Conservation (phyloP, 495 filamentous ascomycete species). For the Neurospora sp. region DNA sequence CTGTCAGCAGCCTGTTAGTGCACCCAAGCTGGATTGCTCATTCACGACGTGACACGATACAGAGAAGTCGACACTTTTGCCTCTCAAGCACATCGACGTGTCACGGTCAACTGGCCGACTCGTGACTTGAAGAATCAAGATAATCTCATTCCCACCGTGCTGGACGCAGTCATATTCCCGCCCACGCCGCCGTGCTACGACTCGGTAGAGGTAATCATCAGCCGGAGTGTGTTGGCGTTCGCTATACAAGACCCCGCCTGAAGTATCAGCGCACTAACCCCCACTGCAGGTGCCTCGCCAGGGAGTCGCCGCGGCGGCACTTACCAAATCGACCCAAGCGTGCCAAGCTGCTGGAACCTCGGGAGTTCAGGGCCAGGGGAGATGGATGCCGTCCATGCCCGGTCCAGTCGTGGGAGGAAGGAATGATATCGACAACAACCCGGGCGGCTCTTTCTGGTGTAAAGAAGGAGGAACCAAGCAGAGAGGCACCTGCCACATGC, state of each 20-base stretch:
- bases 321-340: background rate
- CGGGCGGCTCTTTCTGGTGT: background rate
- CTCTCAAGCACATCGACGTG: background rate
- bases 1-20: background rate
- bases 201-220: background rate
- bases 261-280: background rate
- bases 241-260: background rate
- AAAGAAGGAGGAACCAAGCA: background rate
- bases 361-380: background rate
- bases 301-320: background rate
- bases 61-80: background rate
- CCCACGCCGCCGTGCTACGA: background rate
- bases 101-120: background rate
- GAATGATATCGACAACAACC: background rate
- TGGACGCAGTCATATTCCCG: background rate
- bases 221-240: background rate
- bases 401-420: background rate
- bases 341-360: background rate
- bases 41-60: background rate
- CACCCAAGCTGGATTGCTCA: background rate
- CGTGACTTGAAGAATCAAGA: background rate
- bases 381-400: background rate
- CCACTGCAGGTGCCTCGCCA: background rate
- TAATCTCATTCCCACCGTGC: background rate
- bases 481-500: background rate